phyloP scores from a whole-genome alignment of 192 early-diverging fungal genomes.

The Funneliformis mosseae region DNA sequence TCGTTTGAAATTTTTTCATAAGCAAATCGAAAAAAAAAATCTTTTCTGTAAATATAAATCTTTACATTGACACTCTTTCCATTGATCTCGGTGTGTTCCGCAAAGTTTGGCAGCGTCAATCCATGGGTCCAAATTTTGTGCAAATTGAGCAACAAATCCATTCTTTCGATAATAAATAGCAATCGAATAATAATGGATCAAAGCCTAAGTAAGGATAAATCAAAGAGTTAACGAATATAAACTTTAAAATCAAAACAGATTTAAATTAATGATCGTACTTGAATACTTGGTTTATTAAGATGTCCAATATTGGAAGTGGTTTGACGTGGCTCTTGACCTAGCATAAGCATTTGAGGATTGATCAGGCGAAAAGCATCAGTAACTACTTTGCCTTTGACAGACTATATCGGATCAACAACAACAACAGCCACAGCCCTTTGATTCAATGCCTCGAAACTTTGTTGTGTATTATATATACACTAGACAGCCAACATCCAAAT shows the following conservation, averaged over 20 bases:
- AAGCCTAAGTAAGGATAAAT: constrained; percentile 62
- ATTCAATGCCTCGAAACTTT: constrained; percentile 95
- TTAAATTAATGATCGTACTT: constrained; percentile 47
- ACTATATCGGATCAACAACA: constrained; percentile 98
- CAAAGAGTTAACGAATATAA: not conserved
- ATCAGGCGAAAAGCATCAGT: constrained; percentile 99
- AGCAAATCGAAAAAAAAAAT: not conserved
- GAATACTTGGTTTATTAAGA: constrained; percentile 90
- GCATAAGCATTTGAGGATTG: constrained; percentile 82
- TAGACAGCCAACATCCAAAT: constrained; percentile 99
- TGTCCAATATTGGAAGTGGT: constrained; percentile 99
- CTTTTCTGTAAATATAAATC: not conserved
- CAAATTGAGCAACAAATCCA: constrained; percentile 97
- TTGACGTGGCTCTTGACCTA: constrained; percentile 94
- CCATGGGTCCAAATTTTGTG: constrained; percentile 99
- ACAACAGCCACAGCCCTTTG: constrained; percentile 97
- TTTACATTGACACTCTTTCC: constrained; percentile 82
- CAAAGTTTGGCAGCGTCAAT: constrained; percentile 81
- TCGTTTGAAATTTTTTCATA: constrained; percentile 53
- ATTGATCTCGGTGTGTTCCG: constrained; percentile 79
- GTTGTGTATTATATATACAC: constrained; percentile 99
- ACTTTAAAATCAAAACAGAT: not conserved
- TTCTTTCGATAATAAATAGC: constrained; percentile 99
- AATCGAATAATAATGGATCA: constrained; percentile 99
- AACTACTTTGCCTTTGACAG: constrained; percentile 99